Percentiles rank a stretch among this genome's conserved stretches.
These are phyloP conservation scores for Nadsonia commutata DNA, from an alignment of 1,139 yeast genomes.

Conservation along the genomic window DNA sequence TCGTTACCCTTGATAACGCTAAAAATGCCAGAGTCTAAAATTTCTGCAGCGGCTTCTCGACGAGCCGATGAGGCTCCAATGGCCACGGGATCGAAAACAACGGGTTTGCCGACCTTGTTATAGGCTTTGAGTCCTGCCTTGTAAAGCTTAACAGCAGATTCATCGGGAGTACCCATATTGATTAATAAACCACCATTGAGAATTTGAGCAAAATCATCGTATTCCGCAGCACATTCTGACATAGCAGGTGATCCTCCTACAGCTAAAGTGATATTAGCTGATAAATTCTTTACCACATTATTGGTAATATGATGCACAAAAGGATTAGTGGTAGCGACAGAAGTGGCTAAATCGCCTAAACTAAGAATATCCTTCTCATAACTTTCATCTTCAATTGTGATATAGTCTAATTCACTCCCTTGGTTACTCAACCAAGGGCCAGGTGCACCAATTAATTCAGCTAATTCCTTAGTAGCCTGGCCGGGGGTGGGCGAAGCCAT, in stretches of 20 bases:
- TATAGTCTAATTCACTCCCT: constrained; percentile 8
- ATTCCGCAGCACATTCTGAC: constrained; percentile 70
- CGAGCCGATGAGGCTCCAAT: constrained; percentile 69
- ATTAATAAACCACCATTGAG: constrained; percentile 45
- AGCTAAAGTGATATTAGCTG: constrained; percentile 82
- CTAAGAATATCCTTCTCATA: not conserved
- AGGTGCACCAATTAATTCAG: constrained; percentile 10
- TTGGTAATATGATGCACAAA: constrained; percentile 83
- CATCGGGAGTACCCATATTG: constrained; percentile 64
- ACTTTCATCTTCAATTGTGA: not conserved
- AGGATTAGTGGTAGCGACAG: constrained; percentile 26
- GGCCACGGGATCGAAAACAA: constrained; percentile 84
- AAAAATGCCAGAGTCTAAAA: constrained; percentile 44
- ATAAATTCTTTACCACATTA: constrained; percentile 74
- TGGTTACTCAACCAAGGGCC: constrained; percentile 13
- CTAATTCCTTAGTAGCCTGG: constrained; percentile 31
- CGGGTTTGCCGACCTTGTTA: constrained; percentile 41
- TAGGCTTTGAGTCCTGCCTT: constrained; percentile 43
- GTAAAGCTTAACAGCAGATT: constrained; percentile 31
- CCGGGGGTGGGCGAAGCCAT: constrained; percentile 56
- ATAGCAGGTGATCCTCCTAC: constrained; percentile 81
- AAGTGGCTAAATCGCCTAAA: constrained; percentile 8
- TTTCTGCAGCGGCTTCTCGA: constrained; percentile 29
- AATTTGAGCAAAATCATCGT: constrained; percentile 43
- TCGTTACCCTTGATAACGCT: constrained; percentile 75